Evolutionary conservation across 148 eudicot genomes (phyloP).

Genomic region (Vaccinium darrowii): DNA sequence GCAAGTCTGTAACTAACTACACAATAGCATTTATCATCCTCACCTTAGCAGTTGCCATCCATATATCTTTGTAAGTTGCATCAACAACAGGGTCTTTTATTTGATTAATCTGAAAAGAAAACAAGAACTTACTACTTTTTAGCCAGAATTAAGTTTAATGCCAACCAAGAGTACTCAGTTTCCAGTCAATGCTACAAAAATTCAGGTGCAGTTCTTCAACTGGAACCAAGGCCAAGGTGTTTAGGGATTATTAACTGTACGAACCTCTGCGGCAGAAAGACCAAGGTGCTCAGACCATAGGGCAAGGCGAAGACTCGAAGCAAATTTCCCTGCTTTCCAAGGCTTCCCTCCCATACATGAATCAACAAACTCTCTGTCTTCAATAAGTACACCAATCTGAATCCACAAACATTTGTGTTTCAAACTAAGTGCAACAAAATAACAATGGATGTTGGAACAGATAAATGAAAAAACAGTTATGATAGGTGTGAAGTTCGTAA

Average conservation of each 20-base stretch:
- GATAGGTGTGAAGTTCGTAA: neutral
- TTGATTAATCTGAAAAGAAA: slow-evolving; percentile 45
- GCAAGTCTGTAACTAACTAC: neutral
- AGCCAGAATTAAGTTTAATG: neutral
- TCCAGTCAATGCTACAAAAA: neutral
- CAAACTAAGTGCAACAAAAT: neutral
- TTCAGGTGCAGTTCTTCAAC: neutral
- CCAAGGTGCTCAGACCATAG: slow-evolving; percentile 99
- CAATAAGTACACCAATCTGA: slow-evolving; percentile 88
- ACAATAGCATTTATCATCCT: neutral
- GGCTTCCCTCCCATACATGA: slow-evolving; percentile 88
- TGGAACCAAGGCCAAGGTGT: neutral
- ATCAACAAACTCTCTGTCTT: slow-evolving; percentile 81
- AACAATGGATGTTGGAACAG: neutral
- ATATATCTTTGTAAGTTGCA: slow-evolving; percentile 87
- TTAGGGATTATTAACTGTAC: slow-evolving; percentile 6
- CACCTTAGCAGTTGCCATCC: slow-evolving; percentile 99
- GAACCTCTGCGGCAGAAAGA: slow-evolving; percentile 74
- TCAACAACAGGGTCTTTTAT: slow-evolving; percentile 84
- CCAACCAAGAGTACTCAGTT: slow-evolving; percentile 1
- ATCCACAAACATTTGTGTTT: slow-evolving; percentile 8
- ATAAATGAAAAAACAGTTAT: neutral
- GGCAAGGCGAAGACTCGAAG: slow-evolving; percentile 80
- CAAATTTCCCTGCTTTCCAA: slow-evolving; percentile 94
- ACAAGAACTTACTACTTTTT: neutral